Evolutionary conservation across 2,329 filamentous ascomycete genomes (phyloP).

Genomic region (Colletotrichum orchidophilum): DNA sequence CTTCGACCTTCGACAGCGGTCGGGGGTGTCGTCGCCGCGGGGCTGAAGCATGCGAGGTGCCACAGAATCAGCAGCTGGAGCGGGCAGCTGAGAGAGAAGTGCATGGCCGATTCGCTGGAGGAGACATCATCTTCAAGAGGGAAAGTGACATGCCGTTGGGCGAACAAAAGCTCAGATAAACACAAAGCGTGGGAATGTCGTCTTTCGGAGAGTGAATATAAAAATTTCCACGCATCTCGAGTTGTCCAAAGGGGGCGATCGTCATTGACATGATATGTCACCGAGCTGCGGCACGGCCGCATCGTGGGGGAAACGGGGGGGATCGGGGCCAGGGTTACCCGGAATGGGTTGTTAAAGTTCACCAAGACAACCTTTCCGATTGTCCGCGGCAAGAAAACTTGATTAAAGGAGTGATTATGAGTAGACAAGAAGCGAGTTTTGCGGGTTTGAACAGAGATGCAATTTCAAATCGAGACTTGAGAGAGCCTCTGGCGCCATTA

Average conservation of each 20-base stretch:
- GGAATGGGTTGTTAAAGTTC: not conserved
- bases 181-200: not conserved
- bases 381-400: not conserved
- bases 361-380: not conserved
- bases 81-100: not conserved
- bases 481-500: not conserved
- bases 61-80: not conserved
- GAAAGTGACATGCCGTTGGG: not conserved
- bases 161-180: not conserved
- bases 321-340: not conserved
- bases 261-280: not conserved
- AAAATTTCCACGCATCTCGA: not conserved
- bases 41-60: not conserved
- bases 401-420: not conserved
- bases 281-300: not conserved
- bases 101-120: not conserved
- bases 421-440: not conserved
- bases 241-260: not conserved
- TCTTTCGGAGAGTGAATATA: not conserved
- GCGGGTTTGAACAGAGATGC: not conserved
- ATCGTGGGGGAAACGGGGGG: not conserved
- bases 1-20: not conserved
- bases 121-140: not conserved
- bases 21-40: not conserved
- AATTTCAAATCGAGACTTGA: not conserved